A percentile compares a stretch with the other conserved stretches of the same genome.
Evolutionary conservation across 306 rosid genomes (phyloP).

Genomic region (Mimosa bimucronata): DNA sequence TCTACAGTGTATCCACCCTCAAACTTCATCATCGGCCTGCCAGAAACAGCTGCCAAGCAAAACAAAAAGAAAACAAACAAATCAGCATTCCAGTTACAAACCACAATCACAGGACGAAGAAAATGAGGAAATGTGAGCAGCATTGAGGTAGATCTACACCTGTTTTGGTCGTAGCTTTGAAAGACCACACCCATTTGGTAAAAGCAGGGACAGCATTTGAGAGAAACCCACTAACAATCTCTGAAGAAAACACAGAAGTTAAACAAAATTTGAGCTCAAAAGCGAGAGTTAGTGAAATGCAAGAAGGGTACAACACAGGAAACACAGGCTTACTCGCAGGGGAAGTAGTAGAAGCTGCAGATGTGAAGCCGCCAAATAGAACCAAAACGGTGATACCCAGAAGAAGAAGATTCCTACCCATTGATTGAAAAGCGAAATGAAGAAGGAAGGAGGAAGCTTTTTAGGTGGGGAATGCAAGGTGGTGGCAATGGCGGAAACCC

Average conservation of each 20-base stretch:
- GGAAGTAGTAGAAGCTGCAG: slow-evolving; percentile 57
- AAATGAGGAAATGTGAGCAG: slow-evolving; percentile 9
- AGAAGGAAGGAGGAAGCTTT: slow-evolving; percentile 13
- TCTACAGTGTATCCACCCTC: slow-evolving; percentile 90
- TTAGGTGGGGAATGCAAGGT: slow-evolving; percentile 36
- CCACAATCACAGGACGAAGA: slow-evolving; percentile 12
- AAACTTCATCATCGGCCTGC: slow-evolving; percentile 84
- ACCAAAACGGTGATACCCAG: slow-evolving; percentile 52
- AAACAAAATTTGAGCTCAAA: slow-evolving; percentile 29
- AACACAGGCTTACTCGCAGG: slow-evolving; percentile 70
- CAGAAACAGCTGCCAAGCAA: slow-evolving; percentile 65
- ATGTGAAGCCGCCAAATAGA: slow-evolving; percentile 49
- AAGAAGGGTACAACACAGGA: background rate
- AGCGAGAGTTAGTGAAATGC: slow-evolving; percentile 33
- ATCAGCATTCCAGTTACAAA: slow-evolving; percentile 34
- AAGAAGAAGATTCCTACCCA: slow-evolving; percentile 53
- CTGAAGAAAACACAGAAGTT: slow-evolving; percentile 46
- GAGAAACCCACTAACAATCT: slow-evolving; percentile 67
- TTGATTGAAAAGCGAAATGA: slow-evolving; percentile 34
- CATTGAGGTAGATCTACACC: slow-evolving; percentile 64
- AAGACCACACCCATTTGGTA: slow-evolving; percentile 81
- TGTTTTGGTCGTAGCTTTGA: slow-evolving; percentile 72
- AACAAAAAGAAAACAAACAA: slow-evolving; percentile 1
- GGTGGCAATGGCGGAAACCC: slow-evolving; percentile 57
- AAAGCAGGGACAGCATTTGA: slow-evolving; percentile 69